Percentiles rank a stretch among this genome's conserved stretches.
phyloP scores from a whole-genome alignment of 1,284 basidiomycete species.

The Paramarasmius palmivorus region DNA sequence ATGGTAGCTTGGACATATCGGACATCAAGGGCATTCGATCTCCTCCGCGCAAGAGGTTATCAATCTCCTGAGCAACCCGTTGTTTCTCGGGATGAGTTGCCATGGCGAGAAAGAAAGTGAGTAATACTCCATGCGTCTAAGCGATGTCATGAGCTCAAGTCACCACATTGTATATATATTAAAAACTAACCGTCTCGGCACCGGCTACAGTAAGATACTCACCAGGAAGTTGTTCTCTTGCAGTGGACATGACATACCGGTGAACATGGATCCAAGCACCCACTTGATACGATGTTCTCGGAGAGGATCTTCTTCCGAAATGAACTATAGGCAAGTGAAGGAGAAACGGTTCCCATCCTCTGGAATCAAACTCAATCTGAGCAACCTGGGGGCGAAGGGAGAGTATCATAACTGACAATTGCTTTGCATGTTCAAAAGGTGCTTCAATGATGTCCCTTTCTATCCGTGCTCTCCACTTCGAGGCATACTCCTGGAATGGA shows the following conservation, averaged over 20 bases:
- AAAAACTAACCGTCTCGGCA: constrained; percentile 19
- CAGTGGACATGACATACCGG: constrained; percentile 17
- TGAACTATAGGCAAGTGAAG: not conserved
- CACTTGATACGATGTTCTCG: constrained; percentile 16
- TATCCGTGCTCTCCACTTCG: constrained; percentile 1
- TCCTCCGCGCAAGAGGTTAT: not conserved
- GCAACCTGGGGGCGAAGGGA: constrained; percentile 19
- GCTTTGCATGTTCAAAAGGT: constrained; percentile 12
- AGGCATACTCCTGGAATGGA: constrained; percentile 8
- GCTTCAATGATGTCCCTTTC: not conserved
- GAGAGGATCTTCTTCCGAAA: constrained; percentile 1
- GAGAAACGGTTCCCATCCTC: not conserved
- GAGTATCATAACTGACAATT: constrained; percentile 18
- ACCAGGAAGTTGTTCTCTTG: not conserved
- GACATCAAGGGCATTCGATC: not conserved
- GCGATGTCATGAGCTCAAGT: not conserved
- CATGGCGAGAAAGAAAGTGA: not conserved
- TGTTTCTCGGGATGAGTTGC: not conserved
- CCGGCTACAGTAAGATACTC: constrained; percentile 18
- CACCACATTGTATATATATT: too few relatives aligned
- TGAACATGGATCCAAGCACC: constrained; percentile 28
- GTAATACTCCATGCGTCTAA: not conserved
- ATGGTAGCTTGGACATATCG: not conserved
- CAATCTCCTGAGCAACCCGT: not conserved
- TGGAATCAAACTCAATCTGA: not conserved